Evolutionary conservation across 495 filamentous ascomycete genomes (phyloP).

Genomic region (Talaromyces adpressus): DNA sequence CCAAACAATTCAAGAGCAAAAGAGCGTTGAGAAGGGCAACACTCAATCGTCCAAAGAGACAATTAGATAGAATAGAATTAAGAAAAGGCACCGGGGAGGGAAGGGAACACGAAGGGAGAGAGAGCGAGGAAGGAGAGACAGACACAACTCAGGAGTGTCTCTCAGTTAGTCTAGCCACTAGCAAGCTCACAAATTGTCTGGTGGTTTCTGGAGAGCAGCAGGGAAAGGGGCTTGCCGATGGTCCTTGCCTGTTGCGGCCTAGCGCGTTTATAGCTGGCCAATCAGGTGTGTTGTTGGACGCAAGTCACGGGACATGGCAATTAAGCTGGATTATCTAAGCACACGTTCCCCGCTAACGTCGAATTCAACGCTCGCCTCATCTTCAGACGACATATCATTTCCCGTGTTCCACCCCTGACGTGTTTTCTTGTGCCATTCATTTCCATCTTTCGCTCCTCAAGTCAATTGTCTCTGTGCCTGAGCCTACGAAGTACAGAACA

Average conservation of each 20-base stretch:
- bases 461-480: background rate
- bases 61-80: conserved; percentile 3
- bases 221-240: conserved; percentile 3
- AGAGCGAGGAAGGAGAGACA: background rate
- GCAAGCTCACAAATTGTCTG: background rate
- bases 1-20: background rate
- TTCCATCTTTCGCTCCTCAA: background rate
- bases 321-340: background rate
- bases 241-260: background rate
- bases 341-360: background rate
- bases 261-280: background rate
- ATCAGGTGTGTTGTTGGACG: background rate
- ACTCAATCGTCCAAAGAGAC: conserved; percentile 1
- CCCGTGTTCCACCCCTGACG: background rate
- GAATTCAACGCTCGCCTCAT: background rate
- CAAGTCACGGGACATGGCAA: background rate
- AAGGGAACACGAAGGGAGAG: background rate
- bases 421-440: background rate
- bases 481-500: background rate
- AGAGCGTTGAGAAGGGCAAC: background rate
- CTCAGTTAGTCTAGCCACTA: background rate
- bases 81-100: background rate
- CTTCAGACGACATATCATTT: background rate
- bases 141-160: background rate
- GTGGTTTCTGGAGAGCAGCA: background rate